A percentile compares a stretch with the other conserved stretches of the same genome.
Conservation (phyloP, 805 yeast genomes). For the Kregervanrija pseudodelftensis region DNA sequence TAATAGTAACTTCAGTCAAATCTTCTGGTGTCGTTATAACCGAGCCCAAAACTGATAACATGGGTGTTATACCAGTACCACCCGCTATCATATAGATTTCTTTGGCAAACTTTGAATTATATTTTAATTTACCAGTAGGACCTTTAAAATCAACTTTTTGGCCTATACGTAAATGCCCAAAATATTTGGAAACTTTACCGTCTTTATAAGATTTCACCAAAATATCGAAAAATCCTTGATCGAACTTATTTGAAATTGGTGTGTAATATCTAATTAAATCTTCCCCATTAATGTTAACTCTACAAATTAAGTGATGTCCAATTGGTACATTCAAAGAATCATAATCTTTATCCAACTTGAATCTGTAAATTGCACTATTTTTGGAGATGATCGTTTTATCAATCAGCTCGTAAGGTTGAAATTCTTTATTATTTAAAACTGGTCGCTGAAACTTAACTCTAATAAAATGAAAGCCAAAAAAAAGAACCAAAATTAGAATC, state of each 20-base stretch:
- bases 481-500: constrained; percentile 33
- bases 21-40: constrained; percentile 66
- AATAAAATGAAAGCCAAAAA: constrained; percentile 28
- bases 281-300: constrained; percentile 38
- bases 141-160: constrained; percentile 68
- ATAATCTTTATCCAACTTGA: constrained; percentile 51
- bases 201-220: constrained; percentile 68
- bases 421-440: constrained; percentile 42
- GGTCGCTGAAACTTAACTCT: constrained; percentile 31
- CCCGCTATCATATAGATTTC: constrained; percentile 71
- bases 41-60: constrained; percentile 69
- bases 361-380: constrained; percentile 68
- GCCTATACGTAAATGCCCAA: constrained; percentile 60
- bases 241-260: constrained; percentile 66
- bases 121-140: constrained; percentile 68
- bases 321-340: constrained; percentile 63
- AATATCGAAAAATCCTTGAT: constrained; percentile 68
- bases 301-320: constrained; percentile 68
- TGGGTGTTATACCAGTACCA: constrained; percentile 88
- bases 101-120: constrained; percentile 49
- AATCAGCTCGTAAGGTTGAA: constrained; percentile 60
- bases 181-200: constrained; percentile 60
- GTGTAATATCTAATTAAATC: constrained; percentile 63
- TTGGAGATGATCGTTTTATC: constrained; percentile 70
- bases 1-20: constrained; percentile 48